These are phyloP conservation scores for Aegilops tauschii DNA, from an alignment of 176 grass and related monocot genomes.

Conservation along the genomic window DNA sequence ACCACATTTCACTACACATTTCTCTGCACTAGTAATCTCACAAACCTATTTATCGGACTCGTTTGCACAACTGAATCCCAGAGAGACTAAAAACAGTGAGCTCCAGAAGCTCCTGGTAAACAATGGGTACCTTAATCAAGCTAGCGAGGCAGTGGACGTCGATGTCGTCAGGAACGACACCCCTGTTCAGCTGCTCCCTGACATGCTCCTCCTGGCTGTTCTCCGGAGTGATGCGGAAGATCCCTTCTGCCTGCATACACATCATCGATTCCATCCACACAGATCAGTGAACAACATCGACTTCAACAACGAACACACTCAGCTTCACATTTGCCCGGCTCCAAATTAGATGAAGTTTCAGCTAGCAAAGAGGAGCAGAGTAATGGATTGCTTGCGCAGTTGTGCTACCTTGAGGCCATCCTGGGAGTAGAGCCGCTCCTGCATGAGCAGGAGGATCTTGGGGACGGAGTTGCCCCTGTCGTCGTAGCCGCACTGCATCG, in stretches of 20 bases:
- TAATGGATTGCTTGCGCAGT: background rate
- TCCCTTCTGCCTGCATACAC: conserved; percentile 72
- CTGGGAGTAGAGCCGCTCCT: conserved; percentile 60
- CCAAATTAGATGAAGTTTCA: background rate
- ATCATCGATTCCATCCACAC: background rate
- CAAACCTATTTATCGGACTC: background rate
- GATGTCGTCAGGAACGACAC: conserved; percentile 77
- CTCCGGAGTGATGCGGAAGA: conserved; percentile 40
- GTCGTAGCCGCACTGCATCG: conserved; percentile 82
- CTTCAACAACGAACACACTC: background rate
- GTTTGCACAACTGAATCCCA: background rate
- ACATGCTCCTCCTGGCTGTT: conserved; percentile 89
- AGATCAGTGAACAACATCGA: background rate
- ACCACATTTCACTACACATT: no score
- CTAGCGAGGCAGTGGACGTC: conserved; percentile 88
- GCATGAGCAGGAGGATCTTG: conserved; percentile 88
- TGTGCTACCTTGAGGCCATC: conserved; percentile 67
- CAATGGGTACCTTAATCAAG: conserved; percentile 73
- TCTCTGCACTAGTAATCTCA: background rate
- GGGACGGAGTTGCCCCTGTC: conserved; percentile 77
- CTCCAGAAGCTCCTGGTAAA: background rate
- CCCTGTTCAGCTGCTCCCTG: conserved; percentile 87
- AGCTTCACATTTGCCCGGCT: background rate
- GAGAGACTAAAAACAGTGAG: no score
- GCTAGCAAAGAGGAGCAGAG: background rate